Base-by-base conservation (phyloP, 345 rosid species). In the Pistacia integerrima region DNA sequence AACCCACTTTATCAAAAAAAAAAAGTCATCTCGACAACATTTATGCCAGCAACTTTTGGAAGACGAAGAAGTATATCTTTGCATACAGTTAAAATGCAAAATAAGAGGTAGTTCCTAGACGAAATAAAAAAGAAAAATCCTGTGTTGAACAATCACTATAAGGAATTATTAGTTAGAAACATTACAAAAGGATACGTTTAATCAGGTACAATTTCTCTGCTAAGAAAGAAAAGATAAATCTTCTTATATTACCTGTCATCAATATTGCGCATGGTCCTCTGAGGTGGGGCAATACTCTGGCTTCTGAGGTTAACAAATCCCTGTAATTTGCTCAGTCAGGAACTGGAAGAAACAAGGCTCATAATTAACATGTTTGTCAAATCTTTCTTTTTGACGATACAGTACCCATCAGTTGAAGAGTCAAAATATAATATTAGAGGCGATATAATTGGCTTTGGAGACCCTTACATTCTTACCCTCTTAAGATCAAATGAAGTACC, bases 221-320 rank as follows among this genome's bases (percentile, higher is more conserved):
- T 8, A 36, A 52, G 13, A 64, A 46, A 56, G 20, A 55, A 59
- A 13, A 54, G 10, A 18, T 28, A 73, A 73, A 52, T 52, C 5
- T 11, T 52, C 57, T 14, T 14, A 16, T 11, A 3, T 67, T 80
- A 96, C 99, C 99, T 91, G 83, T 96, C 99, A 84, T 96, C 97
- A 74, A 87, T 83, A 67, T 92, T 96, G 76, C 98, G 98, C 99
- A 96, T 94, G 65, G 97, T 96, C 99, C 99, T 94, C 71, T 94
- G 99, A 44, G 98, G 93, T 51, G 97, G 99, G 80, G 98, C 88
- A 79, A 96, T 98, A 82, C 90, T 90, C 86, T 96, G 97, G 87
- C 88, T 94, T 87, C 98, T 90, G 57, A 96, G 97, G 86, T 96
- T 96, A 82, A 94, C 99, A 88, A 96, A 96, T 48, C 99, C 99